Percentiles rank a stretch among this genome's conserved stretches.
Conservation (phyloP, 176 grass and related monocot species). For the Poa annua region DNA sequence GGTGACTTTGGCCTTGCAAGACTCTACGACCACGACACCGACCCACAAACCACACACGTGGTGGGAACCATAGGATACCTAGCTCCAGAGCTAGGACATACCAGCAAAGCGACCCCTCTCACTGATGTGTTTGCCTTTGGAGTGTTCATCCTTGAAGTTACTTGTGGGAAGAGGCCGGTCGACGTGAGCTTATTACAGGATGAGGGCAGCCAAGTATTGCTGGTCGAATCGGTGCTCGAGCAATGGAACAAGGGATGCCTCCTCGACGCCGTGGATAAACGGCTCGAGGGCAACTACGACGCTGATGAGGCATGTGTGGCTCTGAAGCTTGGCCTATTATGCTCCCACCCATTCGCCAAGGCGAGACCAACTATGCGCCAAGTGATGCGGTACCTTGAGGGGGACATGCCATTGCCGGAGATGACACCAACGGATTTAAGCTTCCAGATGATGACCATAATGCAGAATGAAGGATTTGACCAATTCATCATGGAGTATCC, state of each 20-base stretch:
- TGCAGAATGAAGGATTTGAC: slow-evolving; percentile 16
- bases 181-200: neutral
- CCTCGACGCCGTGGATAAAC: neutral
- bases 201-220: neutral
- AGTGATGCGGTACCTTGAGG: neutral
- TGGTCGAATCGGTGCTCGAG: neutral
- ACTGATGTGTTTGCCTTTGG: slow-evolving; percentile 1
- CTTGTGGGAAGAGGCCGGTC: neutral
- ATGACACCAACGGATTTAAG: neutral
- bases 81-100: neutral
- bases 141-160: neutral
- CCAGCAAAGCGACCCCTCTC: neutral
- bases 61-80: neutral
- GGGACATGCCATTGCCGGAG: neutral
- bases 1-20: neutral
- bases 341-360: neutral
- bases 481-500: neutral
- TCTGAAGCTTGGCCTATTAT: neutral
- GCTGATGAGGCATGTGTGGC: neutral
- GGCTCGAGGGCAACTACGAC: neutral
- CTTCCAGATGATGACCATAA: neutral
- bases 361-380: neutral
- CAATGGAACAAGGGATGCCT: neutral
- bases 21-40: neutral
- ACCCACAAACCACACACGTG: neutral